Percentiles rank a stretch among this genome's conserved stretches.
phyloP scores from a whole-genome alignment of 805 yeast species.

The Tetrapisispora phaffii region DNA sequence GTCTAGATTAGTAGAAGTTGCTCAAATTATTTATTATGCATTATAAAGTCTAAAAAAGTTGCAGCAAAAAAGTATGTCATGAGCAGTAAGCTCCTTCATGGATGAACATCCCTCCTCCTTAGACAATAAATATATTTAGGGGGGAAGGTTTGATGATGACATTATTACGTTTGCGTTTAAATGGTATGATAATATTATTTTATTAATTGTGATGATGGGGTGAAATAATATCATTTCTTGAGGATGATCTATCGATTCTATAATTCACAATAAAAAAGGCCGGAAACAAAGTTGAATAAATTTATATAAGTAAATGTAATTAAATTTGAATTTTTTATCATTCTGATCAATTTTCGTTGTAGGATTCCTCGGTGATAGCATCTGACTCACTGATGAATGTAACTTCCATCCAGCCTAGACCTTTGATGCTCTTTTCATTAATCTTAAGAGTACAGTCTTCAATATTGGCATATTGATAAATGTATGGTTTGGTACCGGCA shows the following conservation, averaged over 20 bases:
- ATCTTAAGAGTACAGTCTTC: constrained; percentile 27
- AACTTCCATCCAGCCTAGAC: constrained; percentile 29
- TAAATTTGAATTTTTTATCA: neutral
- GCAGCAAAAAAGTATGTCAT: neutral
- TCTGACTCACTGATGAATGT: constrained; percentile 30
- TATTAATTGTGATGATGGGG: neutral
- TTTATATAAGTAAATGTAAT: neutral
- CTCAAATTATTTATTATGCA: neutral
- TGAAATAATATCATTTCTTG: neutral
- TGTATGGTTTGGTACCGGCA: constrained; percentile 93
- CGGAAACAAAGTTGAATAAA: neutral
- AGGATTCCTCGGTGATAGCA: constrained; percentile 17
- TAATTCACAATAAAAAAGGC: neutral
- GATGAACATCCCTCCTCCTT: no score
- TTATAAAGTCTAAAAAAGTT: neutral
- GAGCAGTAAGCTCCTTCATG: no score
- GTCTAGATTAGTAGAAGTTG: neutral
- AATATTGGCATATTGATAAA: constrained; percentile 74
- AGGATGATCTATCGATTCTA: neutral
- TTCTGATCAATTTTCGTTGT: constrained; percentile 1
- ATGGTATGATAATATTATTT: neutral
- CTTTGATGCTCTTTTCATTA: constrained; percentile 14
- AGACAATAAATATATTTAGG: no score
- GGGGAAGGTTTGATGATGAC: no score
- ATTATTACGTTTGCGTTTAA: neutral